Base-by-base conservation (phyloP, 2,329 filamentous ascomycete genomes). In the Stenocarpella maydis region DNA sequence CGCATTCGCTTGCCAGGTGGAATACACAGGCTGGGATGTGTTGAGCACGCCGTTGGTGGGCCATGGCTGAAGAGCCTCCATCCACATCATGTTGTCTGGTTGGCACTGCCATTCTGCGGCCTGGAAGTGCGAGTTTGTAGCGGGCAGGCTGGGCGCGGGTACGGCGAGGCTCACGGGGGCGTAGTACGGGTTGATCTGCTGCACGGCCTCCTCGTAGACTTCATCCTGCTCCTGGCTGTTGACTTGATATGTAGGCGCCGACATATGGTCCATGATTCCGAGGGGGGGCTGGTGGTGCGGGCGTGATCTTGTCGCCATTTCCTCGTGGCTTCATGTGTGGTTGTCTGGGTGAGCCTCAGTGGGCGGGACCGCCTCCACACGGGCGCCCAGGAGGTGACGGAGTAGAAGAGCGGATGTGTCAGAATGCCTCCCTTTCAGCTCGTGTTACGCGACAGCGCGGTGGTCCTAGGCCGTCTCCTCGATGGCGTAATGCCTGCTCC, bases 71-170 rank as follows among this genome's bases (percentile, higher is more conserved):
- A 68, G 21, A 5, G 58, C 65, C 43, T 67, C 58, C 54, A 64
- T 65, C 47, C 49, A 53, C 66, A 68, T 64, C 58, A 54, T 63
- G 26, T 53, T 49, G 49, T 63, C 45, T 4, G 66, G 58, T 21
- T 54, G 45, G 49, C 58, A 64, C 41, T 68, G 66, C 66, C 66
- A 68, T n/a, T 50, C 24, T 8, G 66, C 49, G 37, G 66, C 47
- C 8, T 68, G 66, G 49, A 68, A 68, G 3, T 50, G 50, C 58
- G 66, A 68, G 12, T 68, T 28, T n/a, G 47, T n/a, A 15, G 49
- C 55, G 21, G 66, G 55, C 15, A 64, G 12, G 17, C 49, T 17
- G 19, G 47, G 55, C 26, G 45, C 17, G 14, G 55, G 55, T 7
- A 68, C 54, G 66, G 24, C 49, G 17, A 54, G 54, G 39, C 52